These are phyloP conservation scores for Tulasnella sp. DNA, from an alignment of 768 basidiomycete genomes.

Conservation along the genomic window DNA sequence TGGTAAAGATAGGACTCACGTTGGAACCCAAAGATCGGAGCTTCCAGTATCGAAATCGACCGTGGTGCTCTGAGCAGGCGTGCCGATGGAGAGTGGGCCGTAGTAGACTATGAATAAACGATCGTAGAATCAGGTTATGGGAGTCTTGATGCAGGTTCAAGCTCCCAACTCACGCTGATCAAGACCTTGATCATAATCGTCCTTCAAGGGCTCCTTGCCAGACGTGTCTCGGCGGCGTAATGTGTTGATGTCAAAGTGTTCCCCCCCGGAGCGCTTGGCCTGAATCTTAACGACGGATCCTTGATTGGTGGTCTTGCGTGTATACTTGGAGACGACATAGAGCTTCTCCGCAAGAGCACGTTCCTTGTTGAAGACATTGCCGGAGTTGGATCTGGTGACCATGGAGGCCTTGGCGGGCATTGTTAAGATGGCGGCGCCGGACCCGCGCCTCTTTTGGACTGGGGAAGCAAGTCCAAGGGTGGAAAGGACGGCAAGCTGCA, in stretches of 20 bases:
- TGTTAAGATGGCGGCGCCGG: neutral
- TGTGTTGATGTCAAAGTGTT: conserved; percentile 5
- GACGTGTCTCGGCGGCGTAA: neutral
- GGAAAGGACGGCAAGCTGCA: too few relatives aligned
- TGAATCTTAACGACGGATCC: neutral
- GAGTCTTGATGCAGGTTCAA: neutral
- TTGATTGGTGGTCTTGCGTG: neutral
- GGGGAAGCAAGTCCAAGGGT: conserved; percentile 1
- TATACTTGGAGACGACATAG: neutral
- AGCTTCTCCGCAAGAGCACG: neutral
- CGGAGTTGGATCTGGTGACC: neutral
- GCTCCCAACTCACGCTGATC: neutral
- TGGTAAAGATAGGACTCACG: neutral
- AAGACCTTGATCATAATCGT: neutral
- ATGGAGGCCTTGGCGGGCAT: neutral
- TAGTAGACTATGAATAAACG: neutral
- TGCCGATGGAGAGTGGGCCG: neutral
- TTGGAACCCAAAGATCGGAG: neutral
- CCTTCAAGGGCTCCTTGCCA: neutral
- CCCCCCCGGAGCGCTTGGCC: neutral
- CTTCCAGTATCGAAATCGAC: neutral
- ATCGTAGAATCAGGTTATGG: neutral
- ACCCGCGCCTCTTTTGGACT: neutral
- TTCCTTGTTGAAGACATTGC: neutral
- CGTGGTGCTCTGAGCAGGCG: neutral